A percentile compares a stretch with the other conserved stretches of the same genome.
Evolutionary conservation across 805 yeast genomes (phyloP).

Genomic region (Candida railenensis): DNA sequence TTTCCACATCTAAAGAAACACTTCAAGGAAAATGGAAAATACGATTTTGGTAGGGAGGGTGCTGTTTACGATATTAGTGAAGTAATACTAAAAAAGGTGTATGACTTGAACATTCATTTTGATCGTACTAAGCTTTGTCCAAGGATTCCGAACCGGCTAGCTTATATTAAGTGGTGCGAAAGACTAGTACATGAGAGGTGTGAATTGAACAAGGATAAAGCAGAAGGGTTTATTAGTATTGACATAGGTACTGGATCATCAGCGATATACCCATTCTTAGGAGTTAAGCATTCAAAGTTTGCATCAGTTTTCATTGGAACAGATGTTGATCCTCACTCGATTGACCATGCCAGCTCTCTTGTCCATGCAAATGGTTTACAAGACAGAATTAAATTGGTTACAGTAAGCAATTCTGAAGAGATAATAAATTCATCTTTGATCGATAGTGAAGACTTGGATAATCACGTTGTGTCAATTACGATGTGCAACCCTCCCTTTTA

Average conservation of each 20-base stretch:
- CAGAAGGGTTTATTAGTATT: conserved; percentile 9
- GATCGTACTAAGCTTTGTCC: conserved; percentile 17
- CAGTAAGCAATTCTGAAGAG: background rate
- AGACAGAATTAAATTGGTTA: background rate
- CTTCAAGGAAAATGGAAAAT: conserved; percentile 1
- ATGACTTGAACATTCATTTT: conserved; percentile 10
- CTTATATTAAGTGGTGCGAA: conserved; percentile 16
- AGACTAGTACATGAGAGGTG: conserved; percentile 7
- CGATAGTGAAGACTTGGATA: background rate
- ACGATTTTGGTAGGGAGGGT: conserved; percentile 12
- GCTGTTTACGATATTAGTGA: conserved; percentile 17
- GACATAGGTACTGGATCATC: conserved; percentile 23
- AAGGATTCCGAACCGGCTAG: conserved; percentile 17
- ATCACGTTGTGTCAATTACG: conserved; percentile 6
- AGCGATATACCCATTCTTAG: conserved; percentile 16
- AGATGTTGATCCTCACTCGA: conserved; percentile 14
- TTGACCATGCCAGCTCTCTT: conserved; percentile 9
- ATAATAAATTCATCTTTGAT: background rate
- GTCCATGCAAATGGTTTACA: conserved; percentile 1
- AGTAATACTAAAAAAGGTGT: conserved; percentile 11
- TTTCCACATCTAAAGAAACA: background rate
- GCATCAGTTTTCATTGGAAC: conserved; percentile 12
- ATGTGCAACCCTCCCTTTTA: conserved; percentile 24
- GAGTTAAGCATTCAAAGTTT: conserved; percentile 2
- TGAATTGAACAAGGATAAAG: background rate